phyloP scores from a whole-genome alignment of 208 protist genomes.

The Strigomonas galati region DNA sequence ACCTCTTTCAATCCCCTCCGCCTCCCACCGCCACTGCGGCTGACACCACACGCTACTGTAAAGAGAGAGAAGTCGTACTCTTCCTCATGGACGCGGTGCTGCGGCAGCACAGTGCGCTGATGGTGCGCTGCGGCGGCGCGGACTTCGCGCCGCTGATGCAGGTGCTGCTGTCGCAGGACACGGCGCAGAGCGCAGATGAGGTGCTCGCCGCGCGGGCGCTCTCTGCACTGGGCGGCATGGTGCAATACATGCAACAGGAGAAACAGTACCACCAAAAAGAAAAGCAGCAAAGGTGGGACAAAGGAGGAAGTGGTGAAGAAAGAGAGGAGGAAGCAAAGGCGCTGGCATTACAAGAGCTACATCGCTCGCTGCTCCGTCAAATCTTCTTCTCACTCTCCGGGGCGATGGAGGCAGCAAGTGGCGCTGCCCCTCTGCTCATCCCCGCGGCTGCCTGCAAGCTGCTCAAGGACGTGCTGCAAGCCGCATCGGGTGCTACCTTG shows the following conservation, averaged over 20 bases:
- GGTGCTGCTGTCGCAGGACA: conserved; percentile 31
- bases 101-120: conserved; percentile 18
- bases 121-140: conserved; percentile 28
- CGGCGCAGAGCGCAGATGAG: conserved; percentile 15
- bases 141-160: conserved; percentile 34
- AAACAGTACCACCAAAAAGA: neutral
- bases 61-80: conserved; percentile 43
- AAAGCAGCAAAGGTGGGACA: too few species aligned
- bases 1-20: conserved; percentile 32
- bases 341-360: too few species aligned
- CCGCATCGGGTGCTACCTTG: neutral
- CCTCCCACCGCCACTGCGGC: neutral
- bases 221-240: neutral
- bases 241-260: conserved; percentile 1
- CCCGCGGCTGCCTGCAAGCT: conserved; percentile 34
- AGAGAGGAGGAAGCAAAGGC: too few species aligned
- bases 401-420: conserved; percentile 1
- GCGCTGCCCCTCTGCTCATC: neutral
- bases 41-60: neutral
- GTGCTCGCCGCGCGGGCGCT: conserved; percentile 41
- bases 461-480: conserved; percentile 22
- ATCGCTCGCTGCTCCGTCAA: too few species aligned
- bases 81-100: conserved; percentile 50
- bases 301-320: too few species aligned
- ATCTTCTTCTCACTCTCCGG: too few species aligned